These are phyloP conservation scores for Wolfiporia cocos DNA, from an alignment of 1,284 basidiomycete genomes.

Conservation along the genomic window DNA sequence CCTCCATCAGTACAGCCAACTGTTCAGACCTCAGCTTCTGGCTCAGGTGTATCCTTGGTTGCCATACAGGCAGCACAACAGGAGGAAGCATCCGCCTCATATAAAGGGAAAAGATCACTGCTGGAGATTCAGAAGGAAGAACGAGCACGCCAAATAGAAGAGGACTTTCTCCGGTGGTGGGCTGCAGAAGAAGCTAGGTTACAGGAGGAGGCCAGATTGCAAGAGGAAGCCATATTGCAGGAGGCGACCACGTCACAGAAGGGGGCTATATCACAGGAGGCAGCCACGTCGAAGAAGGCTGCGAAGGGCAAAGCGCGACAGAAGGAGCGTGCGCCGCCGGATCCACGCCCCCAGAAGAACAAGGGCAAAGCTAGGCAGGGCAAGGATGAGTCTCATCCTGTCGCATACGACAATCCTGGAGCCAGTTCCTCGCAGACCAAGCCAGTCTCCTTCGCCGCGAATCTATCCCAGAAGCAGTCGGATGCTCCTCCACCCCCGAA, in stretches of 20 bases:
- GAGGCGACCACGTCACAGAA: neutral
- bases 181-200: slow-evolving; percentile 68
- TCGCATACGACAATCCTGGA: no score
- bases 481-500: no score
- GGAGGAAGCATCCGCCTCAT: slow-evolving; percentile 37
- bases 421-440: no score
- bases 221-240: neutral
- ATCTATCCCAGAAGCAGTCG: no score
- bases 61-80: slow-evolving; percentile 81
- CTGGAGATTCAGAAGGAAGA: slow-evolving; percentile 87
- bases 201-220: slow-evolving; percentile 22
- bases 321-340: slow-evolving; percentile 1
- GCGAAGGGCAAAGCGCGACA: slow-evolving; percentile 5
- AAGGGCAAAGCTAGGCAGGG: slow-evolving; percentile 9
- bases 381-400: neutral
- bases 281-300: neutral
- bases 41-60: slow-evolving; percentile 57
- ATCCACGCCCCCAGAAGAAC: slow-evolving; percentile 7
- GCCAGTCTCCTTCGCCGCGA: no score
- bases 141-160: slow-evolving; percentile 55
- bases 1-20: slow-evolving; percentile 41
- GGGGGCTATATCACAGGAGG: neutral
- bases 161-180: slow-evolving; percentile 85
- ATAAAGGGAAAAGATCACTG: slow-evolving; percentile 57
- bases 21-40: slow-evolving; percentile 29